phyloP scores from a whole-genome alignment of 2,329 filamentous ascomycete genomes.

The Knufia petricola region DNA sequence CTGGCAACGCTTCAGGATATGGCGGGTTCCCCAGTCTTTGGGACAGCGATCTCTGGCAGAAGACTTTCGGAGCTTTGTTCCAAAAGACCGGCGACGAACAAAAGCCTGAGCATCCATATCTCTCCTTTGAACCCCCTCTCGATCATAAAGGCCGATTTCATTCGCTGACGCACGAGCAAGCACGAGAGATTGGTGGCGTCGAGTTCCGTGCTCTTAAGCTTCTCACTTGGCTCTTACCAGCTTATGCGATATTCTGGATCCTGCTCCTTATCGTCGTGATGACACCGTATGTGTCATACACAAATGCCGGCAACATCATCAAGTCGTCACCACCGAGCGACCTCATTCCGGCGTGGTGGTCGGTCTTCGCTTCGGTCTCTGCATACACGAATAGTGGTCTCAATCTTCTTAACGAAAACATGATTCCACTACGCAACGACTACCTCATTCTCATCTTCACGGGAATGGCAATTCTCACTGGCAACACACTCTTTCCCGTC shows the following conservation, averaged over 20 bases:
- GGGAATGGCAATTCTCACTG: constrained; percentile 51
- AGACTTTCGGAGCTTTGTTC: neutral
- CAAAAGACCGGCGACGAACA: neutral
- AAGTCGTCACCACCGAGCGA: constrained; percentile 36
- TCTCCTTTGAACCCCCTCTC: neutral
- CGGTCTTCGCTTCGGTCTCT: constrained; percentile 43
- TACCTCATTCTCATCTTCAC: constrained; percentile 38
- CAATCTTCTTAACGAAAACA: constrained; percentile 45
- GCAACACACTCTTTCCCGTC: constrained; percentile 57
- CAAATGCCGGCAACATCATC: constrained; percentile 33
- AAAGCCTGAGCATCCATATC: neutral
- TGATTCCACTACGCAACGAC: constrained; percentile 37
- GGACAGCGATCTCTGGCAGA: neutral
- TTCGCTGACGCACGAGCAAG: constrained; percentile 32
- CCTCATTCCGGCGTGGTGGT: constrained; percentile 40
- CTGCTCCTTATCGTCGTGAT: constrained; percentile 38
- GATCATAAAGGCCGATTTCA: constrained; percentile 6
- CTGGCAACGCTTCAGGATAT: neutral
- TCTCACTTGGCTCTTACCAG: constrained; percentile 30
- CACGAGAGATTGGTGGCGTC: constrained; percentile 34
- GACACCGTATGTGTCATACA: constrained; percentile 17
- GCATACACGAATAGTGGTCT: constrained; percentile 48
- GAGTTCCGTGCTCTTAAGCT: constrained; percentile 34
- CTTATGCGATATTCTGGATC: constrained; percentile 41
- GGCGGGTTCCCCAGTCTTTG: constrained; percentile 3